Conservation (phyloP, 805 yeast species). For the Schwanniomyces sp. region DNA sequence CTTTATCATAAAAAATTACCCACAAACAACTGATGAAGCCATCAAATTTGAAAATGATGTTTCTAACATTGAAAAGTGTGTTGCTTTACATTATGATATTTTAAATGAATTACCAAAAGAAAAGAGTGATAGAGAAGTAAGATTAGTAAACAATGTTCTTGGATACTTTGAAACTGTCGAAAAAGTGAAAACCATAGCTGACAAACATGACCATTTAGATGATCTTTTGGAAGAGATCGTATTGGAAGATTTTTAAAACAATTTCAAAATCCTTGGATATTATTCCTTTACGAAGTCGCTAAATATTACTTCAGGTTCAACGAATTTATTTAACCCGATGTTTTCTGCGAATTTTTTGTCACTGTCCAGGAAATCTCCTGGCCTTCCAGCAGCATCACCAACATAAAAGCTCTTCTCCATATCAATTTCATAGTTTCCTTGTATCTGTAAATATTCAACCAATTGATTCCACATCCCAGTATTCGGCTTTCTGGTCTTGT, state of each 20-base stretch:
- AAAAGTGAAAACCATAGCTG: slow-evolving; percentile 32
- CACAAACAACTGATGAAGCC: slow-evolving; percentile 63
- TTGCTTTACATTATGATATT: slow-evolving; percentile 35
- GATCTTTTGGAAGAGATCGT: slow-evolving; percentile 17
- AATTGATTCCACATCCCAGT: slow-evolving; percentile 74
- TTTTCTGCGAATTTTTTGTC: slow-evolving; percentile 70
- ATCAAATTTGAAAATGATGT: slow-evolving; percentile 73
- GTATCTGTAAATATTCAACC: slow-evolving; percentile 31
- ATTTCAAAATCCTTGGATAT: not conserved
- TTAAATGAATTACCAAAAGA: slow-evolving; percentile 15
- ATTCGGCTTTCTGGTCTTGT: slow-evolving; percentile 66
- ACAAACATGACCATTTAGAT: slow-evolving; percentile 20
- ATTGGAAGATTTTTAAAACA: slow-evolving; percentile 18
- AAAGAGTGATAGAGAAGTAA: slow-evolving; percentile 17
- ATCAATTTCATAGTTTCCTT: slow-evolving; percentile 32
- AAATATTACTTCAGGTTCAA: slow-evolving; percentile 72
- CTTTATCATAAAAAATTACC: slow-evolving; percentile 57
- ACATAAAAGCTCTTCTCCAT: slow-evolving; percentile 56
- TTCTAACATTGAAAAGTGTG: slow-evolving; percentile 44
- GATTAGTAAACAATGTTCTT: slow-evolving; percentile 46
- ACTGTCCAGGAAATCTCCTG: slow-evolving; percentile 73
- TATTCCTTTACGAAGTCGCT: not conserved
- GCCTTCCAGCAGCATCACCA: slow-evolving; percentile 97
- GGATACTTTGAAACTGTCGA: slow-evolving; percentile 69
- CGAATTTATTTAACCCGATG: slow-evolving; percentile 50